A percentile compares a stretch with the other conserved stretches of the same genome.
Evolutionary conservation across 805 yeast genomes (phyloP).

Genomic region (Wickerhamiella qilinensis): DNA sequence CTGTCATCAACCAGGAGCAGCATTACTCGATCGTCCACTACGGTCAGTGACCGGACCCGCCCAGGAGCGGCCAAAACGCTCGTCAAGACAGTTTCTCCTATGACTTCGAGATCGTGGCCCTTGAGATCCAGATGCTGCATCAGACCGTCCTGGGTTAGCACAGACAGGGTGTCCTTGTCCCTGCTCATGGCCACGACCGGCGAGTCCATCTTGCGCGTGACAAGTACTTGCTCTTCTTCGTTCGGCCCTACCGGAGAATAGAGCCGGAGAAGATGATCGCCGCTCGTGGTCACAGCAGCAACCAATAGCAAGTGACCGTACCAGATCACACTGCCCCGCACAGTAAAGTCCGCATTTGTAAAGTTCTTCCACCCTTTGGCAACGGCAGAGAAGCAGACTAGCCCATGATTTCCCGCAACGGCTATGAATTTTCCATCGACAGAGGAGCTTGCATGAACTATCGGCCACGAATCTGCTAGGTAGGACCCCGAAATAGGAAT

Average conservation of each 20-base stretch:
- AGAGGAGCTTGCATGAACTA: conserved; percentile 28
- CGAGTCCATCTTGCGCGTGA: conserved; percentile 17
- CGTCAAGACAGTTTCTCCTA: conserved; percentile 21
- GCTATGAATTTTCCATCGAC: conserved; percentile 35
- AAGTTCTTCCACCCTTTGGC: conserved; percentile 34
- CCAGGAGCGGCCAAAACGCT: conserved; percentile 25
- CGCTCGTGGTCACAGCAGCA: conserved; percentile 19
- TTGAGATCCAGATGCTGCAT: conserved; percentile 15
- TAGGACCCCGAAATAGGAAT: conserved; percentile 31
- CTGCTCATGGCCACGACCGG: conserved; percentile 17
- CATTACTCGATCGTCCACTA: conserved; percentile 10
- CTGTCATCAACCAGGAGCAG: conserved; percentile 25
- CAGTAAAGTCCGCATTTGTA: conserved; percentile 22
- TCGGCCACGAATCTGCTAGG: conserved; percentile 28
- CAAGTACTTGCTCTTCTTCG: conserved; percentile 20
- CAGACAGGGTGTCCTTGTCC: conserved; percentile 19
- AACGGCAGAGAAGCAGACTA: conserved; percentile 26
- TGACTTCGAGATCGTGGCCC: conserved; percentile 14
- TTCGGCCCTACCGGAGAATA: conserved; percentile 24
- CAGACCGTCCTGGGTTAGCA: conserved; percentile 20
- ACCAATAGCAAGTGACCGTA: conserved; percentile 21
- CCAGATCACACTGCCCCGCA: conserved; percentile 25
- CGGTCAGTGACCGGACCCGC: conserved; percentile 21
- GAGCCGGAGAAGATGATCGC: conserved; percentile 19
- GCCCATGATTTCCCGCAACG: conserved; percentile 33